These are phyloP conservation scores for Radiomyces spectabilis DNA, from an alignment of 192 early-diverging fungal genomes.

Conservation along the genomic window DNA sequence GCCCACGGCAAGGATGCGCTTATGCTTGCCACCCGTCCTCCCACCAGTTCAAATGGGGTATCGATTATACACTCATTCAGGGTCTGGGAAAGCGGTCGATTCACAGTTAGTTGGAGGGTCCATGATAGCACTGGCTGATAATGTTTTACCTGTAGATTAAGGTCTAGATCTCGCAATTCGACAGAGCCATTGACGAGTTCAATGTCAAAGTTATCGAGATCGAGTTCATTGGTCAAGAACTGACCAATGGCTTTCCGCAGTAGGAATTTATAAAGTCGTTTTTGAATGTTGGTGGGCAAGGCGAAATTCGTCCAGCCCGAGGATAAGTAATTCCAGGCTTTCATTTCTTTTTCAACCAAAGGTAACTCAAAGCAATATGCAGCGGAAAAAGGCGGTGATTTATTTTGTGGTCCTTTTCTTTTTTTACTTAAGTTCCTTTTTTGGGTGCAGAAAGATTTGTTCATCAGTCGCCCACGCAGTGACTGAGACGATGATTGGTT, in stretches of 20 bases:
- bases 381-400: too few relatives aligned
- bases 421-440: too few relatives aligned
- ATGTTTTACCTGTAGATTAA: slow-evolving; percentile 64
- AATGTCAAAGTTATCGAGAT: slow-evolving; percentile 79
- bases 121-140: not conserved
- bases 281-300: slow-evolving; percentile 69
- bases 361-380: too few relatives aligned
- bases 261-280: slow-evolving; percentile 76
- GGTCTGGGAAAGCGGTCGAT: slow-evolving; percentile 34
- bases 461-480: too few relatives aligned
- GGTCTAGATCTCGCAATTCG: slow-evolving; percentile 67
- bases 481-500: too few relatives aligned
- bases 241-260: slow-evolving; percentile 76
- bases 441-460: too few relatives aligned
- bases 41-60: slow-evolving; percentile 60
- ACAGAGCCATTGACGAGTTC: slow-evolving; percentile 73
- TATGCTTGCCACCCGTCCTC: slow-evolving; percentile 64
- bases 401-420: too few relatives aligned
- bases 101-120: not conserved
- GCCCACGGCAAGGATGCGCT: slow-evolving; percentile 73
- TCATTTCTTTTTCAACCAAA: too few relatives aligned
- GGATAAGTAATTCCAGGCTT: slow-evolving; percentile 13
- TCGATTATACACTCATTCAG: slow-evolving; percentile 64
- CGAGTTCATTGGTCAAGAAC: slow-evolving; percentile 68
- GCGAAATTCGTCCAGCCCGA: slow-evolving; percentile 30